These are phyloP conservation scores for Carex cristatella DNA, from an alignment of 176 grass and related monocot species.

Conservation along the genomic window DNA sequence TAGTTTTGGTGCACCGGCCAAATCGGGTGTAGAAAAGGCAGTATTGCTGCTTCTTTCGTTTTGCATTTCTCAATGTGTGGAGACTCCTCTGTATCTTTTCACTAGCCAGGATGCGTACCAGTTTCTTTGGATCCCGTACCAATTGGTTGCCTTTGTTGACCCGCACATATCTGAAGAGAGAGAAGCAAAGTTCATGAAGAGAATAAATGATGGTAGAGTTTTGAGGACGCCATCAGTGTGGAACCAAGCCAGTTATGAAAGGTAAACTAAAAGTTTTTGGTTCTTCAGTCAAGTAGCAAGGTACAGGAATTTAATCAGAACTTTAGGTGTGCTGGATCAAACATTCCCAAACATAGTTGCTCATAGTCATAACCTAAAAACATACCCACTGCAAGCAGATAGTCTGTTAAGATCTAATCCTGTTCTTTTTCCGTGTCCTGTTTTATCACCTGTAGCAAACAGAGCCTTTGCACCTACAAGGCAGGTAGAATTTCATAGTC, in stretches of 20 bases:
- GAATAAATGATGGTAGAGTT: not conserved
- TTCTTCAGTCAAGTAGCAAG: not conserved
- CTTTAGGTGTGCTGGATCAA: not conserved
- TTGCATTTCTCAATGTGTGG: constrained; percentile 72
- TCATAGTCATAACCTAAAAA: not conserved
- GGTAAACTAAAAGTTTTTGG: not conserved
- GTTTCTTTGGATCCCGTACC: constrained; percentile 86
- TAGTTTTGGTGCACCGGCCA: constrained; percentile 70
- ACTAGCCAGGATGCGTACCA: constrained; percentile 80
- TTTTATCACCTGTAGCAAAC: constrained; percentile 25
- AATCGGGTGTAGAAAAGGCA: constrained; percentile 94
- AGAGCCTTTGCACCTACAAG: constrained; percentile 49
- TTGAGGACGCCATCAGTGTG: not conserved
- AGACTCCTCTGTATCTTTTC: constrained; percentile 97
- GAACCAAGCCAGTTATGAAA: not conserved
- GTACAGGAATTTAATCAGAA: not conserved
- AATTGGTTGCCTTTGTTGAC: constrained; percentile 89
- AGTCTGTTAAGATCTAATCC: constrained; percentile 38
- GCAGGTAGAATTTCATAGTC: not conserved
- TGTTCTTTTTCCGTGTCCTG: constrained; percentile 29
- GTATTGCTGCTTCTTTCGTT: constrained; percentile 79
- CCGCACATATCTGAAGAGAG: constrained; percentile 65
- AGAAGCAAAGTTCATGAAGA: not conserved
- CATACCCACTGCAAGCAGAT: constrained; percentile 63
- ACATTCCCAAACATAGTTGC: not conserved